These are phyloP conservation scores for Rhizoclosmatium globosum DNA, from an alignment of 192 early-diverging fungal genomes.

Conservation along the genomic window DNA sequence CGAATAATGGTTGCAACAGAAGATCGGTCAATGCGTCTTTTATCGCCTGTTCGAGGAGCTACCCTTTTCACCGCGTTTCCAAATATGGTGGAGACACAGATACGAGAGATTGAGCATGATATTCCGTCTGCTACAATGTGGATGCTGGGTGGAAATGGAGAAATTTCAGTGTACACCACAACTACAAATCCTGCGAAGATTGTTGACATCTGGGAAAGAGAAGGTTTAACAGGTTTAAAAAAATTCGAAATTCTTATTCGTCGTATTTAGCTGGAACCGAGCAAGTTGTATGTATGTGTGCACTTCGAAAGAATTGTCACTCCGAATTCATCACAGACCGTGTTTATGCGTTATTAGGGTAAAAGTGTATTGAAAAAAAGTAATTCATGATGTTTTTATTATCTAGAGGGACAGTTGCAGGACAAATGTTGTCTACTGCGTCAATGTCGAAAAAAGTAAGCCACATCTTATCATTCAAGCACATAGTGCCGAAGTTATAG, in stretches of 20 bases:
- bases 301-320: conserved; percentile 37
- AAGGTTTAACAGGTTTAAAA: conserved; percentile 23
- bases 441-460: conserved; percentile 36
- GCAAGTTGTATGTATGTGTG: conserved; percentile 42
- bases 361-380: neutral
- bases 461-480: conserved; percentile 51
- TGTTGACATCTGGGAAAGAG: conserved; percentile 48
- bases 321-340: neutral
- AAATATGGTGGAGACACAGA: conserved; percentile 47
- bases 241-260: neutral
- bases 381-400: neutral
- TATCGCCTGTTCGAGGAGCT: conserved; percentile 56
- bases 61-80: conserved; percentile 58
- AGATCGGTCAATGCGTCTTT: conserved; percentile 52
- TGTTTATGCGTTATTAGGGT: conserved; percentile 50
- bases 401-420: conserved; percentile 53
- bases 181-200: conserved; percentile 54
- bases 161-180: conserved; percentile 55
- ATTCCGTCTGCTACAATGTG: conserved; percentile 42
- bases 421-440: conserved; percentile 54
- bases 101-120: conserved; percentile 54
- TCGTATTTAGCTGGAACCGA: conserved; percentile 32
- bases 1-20: conserved; percentile 50
- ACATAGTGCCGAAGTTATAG: conserved; percentile 43
- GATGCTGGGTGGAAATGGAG: conserved; percentile 47